Conservation (phyloP, 345 rosid species). For the Rhodamnia rubescens region DNA sequence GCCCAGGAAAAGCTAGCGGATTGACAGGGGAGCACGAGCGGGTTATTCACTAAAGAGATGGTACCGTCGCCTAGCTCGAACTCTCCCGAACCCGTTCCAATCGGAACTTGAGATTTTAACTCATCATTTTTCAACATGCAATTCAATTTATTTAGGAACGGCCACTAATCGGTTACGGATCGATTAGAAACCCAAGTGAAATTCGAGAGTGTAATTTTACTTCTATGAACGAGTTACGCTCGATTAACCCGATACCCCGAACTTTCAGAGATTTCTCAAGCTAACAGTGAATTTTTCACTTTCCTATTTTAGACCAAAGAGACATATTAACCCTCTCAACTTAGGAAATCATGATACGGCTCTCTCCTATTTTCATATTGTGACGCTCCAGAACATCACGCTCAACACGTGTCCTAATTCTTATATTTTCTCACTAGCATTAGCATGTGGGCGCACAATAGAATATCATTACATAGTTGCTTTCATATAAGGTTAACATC, state of each 20-base stretch:
- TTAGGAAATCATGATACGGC: neutral
- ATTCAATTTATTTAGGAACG: neutral
- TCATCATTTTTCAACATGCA: neutral
- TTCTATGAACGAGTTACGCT: accelerated
- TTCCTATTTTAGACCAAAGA: neutral
- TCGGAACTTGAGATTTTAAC: neutral
- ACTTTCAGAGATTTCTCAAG: neutral
- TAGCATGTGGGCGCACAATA: no score
- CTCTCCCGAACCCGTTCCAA: neutral
- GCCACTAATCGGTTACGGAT: accelerated
- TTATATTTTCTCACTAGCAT: no score
- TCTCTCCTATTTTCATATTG: neutral
- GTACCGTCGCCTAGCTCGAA: neutral
- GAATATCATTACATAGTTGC: no score
- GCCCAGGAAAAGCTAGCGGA: neutral
- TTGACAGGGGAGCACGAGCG: accelerated
- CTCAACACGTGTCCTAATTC: no score
- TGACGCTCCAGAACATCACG: no score
- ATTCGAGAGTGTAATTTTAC: neutral
- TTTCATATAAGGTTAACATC: no score
- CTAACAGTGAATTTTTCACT: neutral
- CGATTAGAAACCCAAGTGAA: neutral
- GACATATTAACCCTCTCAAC: neutral
- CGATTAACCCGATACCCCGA: accelerated
- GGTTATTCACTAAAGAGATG: neutral